phyloP scores from a whole-genome alignment of 495 filamentous ascomycete species.

The Aspergillus kassunensis region DNA sequence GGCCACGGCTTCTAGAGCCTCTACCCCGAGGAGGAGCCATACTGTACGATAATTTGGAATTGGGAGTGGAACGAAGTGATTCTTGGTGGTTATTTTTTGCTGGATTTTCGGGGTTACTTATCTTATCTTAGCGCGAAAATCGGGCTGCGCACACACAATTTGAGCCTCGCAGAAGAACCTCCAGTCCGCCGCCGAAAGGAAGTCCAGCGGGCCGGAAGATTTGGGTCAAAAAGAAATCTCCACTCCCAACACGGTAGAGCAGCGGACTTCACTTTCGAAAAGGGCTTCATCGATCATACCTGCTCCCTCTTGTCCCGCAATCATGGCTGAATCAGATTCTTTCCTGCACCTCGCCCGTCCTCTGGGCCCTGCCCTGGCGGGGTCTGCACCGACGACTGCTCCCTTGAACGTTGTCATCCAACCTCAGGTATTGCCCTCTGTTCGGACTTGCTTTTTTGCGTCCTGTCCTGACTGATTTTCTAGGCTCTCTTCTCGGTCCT shows the following conservation, averaged over 20 bases:
- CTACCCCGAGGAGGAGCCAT: conserved; percentile 24
- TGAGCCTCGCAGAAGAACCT: conserved; percentile 30
- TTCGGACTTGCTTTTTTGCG: not conserved
- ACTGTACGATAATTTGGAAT: not conserved
- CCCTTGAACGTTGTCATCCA: conserved; percentile 92
- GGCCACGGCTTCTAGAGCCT: conserved; percentile 30
- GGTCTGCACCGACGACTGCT: conserved; percentile 75
- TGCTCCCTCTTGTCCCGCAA: conserved; percentile 32
- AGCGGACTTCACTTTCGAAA: conserved; percentile 12
- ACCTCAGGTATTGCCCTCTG: conserved; percentile 65
- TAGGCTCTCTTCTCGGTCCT: conserved; percentile 95
- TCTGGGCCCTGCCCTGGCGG: conserved; percentile 72
- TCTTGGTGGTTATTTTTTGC: too few species aligned
- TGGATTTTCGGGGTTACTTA: conserved; percentile 26
- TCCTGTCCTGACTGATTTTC: conserved; percentile 8
- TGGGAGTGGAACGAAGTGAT: not conserved
- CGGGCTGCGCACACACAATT: conserved; percentile 47
- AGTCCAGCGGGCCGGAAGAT: conserved; percentile 23
- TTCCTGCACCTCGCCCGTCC: conserved; percentile 95
- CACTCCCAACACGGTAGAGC: conserved; percentile 21
- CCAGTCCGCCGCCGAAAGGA: conserved; percentile 19
- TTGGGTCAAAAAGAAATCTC: conserved; percentile 22
- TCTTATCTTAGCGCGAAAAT: conserved; percentile 57
- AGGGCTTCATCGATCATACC: conserved; percentile 15
- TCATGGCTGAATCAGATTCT: conserved; percentile 78